Percentiles rank a stretch among this genome's conserved stretches.
These are phyloP conservation scores for Gentiana macrophylla DNA, from an alignment of 257 asterid genomes.

Conservation along the genomic window DNA sequence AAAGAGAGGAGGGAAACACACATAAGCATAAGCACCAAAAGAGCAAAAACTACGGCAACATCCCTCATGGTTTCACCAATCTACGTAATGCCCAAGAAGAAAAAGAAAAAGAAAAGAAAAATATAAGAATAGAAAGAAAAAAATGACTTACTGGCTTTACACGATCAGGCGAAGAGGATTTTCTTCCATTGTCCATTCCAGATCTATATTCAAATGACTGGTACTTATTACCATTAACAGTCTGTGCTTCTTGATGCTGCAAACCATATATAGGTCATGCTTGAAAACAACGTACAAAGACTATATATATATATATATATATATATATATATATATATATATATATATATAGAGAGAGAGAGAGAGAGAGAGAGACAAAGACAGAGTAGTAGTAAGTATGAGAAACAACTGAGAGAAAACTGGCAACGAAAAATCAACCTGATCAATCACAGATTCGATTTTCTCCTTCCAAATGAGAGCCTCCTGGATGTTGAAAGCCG, in stretches of 20 bases:
- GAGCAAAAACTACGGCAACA: background rate
- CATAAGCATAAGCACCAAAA: background rate
- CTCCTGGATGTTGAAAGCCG: slow-evolving; percentile 94
- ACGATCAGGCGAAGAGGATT: slow-evolving; percentile 66
- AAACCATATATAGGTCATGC: background rate
- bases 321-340: no score
- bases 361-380: background rate
- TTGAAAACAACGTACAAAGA: background rate
- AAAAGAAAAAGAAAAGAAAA: background rate
- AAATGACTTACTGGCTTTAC: slow-evolving; percentile 83
- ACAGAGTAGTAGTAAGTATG: background rate
- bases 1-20: no score
- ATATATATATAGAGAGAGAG: no score
- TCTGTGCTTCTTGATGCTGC: slow-evolving; percentile 78
- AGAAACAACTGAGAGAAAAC: background rate
- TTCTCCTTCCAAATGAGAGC: slow-evolving; percentile 82
- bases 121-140: background rate
- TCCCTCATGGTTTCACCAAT: no score
- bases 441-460: slow-evolving; percentile 79
- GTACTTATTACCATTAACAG: slow-evolving; percentile 47
- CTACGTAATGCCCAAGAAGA: background rate
- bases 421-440: slow-evolving; percentile 33
- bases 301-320: background rate
- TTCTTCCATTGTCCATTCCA: slow-evolving; percentile 52
- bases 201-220: slow-evolving; percentile 63